Percentiles rank a stretch among this genome's conserved stretches.
These are phyloP conservation scores for Arabidopsis lyrata DNA, from an alignment of 441 rosid genomes.

Conservation along the genomic window DNA sequence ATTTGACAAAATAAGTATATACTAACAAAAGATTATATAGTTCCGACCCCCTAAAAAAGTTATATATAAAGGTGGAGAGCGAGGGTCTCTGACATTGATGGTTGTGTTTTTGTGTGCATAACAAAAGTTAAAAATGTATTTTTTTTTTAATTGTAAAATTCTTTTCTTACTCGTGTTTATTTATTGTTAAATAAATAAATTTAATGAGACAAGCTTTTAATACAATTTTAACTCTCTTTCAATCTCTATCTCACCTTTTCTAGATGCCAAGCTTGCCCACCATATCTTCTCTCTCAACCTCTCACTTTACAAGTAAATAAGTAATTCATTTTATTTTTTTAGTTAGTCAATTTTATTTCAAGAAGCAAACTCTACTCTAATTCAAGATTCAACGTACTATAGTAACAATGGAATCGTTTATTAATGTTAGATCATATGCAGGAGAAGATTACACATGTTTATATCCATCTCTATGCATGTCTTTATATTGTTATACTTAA, in stretches of 20 bases:
- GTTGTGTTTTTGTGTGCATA: constrained; percentile 39
- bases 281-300: constrained; percentile 39
- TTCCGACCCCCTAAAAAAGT: background rate
- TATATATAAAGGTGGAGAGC: background rate
- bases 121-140: constrained; percentile 33
- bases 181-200: background rate
- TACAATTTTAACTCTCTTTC: constrained; percentile 32
- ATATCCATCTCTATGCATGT: background rate
- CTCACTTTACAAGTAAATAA: constrained; percentile 34
- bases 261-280: constrained; percentile 50
- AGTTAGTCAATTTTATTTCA: constrained; percentile 13
- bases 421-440: constrained; percentile 14
- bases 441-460: background rate
- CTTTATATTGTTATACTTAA: background rate
- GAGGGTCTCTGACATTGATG: constrained; percentile 22
- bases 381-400: constrained; percentile 7
- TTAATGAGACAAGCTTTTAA: constrained; percentile 38
- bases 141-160: constrained; percentile 1
- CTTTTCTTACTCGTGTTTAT: constrained; percentile 26
- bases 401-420: background rate
- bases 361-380: constrained; percentile 4
- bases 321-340: background rate
- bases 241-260: constrained; percentile 41
- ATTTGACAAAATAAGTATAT: background rate
- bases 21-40: constrained; percentile 1